Percentiles rank a stretch among this genome's conserved stretches.
Conservation (phyloP, 2,329 filamentous ascomycete species). For the Hypocrella siamensis region DNA sequence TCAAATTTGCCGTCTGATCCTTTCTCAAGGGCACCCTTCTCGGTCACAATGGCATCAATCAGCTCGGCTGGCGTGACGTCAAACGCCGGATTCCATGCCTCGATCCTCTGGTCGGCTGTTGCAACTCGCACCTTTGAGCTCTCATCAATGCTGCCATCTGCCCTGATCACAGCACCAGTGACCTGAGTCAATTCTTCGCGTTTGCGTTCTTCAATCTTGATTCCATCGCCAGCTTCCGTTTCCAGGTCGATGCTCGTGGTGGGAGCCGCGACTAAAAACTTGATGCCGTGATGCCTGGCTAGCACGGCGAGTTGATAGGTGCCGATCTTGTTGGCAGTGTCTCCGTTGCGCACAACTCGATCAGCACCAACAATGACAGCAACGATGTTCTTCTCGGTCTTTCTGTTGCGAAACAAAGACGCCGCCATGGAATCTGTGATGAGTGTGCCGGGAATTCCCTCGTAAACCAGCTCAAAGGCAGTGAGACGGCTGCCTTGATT, state of each 20-base stretch:
- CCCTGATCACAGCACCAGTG: constrained; percentile 55
- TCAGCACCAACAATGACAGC: constrained; percentile 92
- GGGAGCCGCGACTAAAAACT: constrained; percentile 89
- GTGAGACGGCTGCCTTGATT: constrained; percentile 94
- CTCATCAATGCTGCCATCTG: constrained; percentile 48
- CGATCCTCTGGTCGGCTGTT: constrained; percentile 62
- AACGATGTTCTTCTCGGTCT: constrained; percentile 50
- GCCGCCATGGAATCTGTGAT: constrained; percentile 96
- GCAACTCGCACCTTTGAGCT: constrained; percentile 54
- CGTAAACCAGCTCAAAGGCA: constrained; percentile 90
- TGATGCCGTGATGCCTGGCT: constrained; percentile 73
- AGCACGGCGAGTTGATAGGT: constrained; percentile 90
- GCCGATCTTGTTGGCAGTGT: constrained; percentile 97
- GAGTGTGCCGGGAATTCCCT: constrained; percentile 77
- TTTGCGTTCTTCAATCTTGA: constrained; percentile 81
- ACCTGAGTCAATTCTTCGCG: constrained; percentile 71
- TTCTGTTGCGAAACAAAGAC: constrained; percentile 55
- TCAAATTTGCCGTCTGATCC: constrained; percentile 53
- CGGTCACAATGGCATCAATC: constrained; percentile 90
- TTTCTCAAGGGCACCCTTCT: constrained; percentile 77
- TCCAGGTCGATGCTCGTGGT: constrained; percentile 83
- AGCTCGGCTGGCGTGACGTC: constrained; percentile 81
- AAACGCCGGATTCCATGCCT: constrained; percentile 94
- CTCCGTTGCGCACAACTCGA: constrained; percentile 86
- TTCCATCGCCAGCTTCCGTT: constrained; percentile 62